phyloP scores from a whole-genome alignment of 495 filamentous ascomycete genomes.

The Lasiosphaeris hirsuta region DNA sequence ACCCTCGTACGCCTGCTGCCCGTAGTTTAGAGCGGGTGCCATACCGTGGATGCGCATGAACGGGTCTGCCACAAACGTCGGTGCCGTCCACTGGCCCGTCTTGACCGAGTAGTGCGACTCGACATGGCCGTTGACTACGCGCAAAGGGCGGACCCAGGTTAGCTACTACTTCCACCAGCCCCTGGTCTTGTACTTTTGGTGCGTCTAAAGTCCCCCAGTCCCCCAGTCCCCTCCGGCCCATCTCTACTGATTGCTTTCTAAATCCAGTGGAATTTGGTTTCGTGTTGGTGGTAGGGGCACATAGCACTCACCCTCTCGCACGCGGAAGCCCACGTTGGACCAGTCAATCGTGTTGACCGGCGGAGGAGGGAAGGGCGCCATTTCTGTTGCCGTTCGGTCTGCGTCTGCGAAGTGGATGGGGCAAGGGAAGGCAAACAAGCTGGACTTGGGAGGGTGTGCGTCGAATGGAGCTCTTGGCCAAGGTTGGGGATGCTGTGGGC shows the following conservation, averaged over 20 bases:
- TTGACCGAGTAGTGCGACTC: slow-evolving; percentile 68
- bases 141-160: too few species aligned
- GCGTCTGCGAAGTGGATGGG: background rate
- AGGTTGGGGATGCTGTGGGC: too few species aligned
- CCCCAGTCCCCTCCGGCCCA: too few species aligned
- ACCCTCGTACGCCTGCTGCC: slow-evolving; percentile 90
- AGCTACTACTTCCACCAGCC: too few species aligned
- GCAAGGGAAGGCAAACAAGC: too few species aligned
- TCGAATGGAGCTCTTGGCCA: background rate
- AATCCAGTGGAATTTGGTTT: too few species aligned
- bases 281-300: too few species aligned
- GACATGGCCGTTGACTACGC: slow-evolving; percentile 70
- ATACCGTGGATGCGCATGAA: slow-evolving; percentile 83
- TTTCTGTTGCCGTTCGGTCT: slow-evolving; percentile 19
- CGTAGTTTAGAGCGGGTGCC: slow-evolving; percentile 88
- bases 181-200: too few species aligned
- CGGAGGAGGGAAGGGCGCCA: slow-evolving; percentile 70
- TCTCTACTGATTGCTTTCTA: too few species aligned
- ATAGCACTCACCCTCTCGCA: slow-evolving; percentile 69
- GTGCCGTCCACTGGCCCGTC: slow-evolving; percentile 70
- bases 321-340: slow-evolving; percentile 83
- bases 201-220: too few species aligned
- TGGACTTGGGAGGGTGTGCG: background rate
- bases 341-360: slow-evolving; percentile 86
- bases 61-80: slow-evolving; percentile 70